Base-by-base conservation (phyloP, 768 basidiomycete species). In the Kwoniella sp. region DNA sequence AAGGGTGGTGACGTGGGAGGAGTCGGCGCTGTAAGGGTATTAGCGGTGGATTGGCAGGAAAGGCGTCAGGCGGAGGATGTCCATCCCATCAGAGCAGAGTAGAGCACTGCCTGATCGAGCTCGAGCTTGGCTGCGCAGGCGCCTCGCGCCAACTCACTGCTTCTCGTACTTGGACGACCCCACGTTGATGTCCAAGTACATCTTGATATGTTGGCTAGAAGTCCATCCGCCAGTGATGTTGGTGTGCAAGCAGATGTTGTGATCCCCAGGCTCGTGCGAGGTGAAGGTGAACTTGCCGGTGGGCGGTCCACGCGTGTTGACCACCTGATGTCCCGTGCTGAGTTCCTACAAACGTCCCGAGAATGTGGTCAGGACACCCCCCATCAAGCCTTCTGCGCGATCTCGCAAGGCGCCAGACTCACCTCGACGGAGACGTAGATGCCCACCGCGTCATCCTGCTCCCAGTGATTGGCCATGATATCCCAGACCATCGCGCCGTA, bases 201-300 rank as follows among this genome's bases (percentile, higher is more conserved):
- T 82, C 39, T 89, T 88, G 57, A 99, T 88, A 73, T 96, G 92
- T 15, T 76, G 66, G 2, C 88, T 75, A 5, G 62, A 59, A 75
- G 88, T 87, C 89, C 88, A 93, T 14, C 87, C 83, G 2, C 78
- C 75, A 25, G 89, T 85, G 76, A 89, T 86, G 74, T 93, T 93
- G 17, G 89, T 87, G 5, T 88, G 88, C 43, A 98, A 82, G 72
- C 95, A 99, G 69, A 99, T 95, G 46, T 88, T 84, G 77, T 99
- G 95, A 78, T 98, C 95, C 41, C 92, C 92, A 25, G 92, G 81
- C 55, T 92, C 89, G 71, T 95, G 90, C 4, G 93, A 95, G 23
- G 95, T 96, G 70, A 99, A 99, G 0, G 95, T 98, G 78, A 98
- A 98, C 52, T 83, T 83, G 25, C 95, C 88, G 43, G 93, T 87